Evolutionary conservation across 2,329 filamentous ascomycete species (phyloP).

Genomic region (Penicillium sp.): DNA sequence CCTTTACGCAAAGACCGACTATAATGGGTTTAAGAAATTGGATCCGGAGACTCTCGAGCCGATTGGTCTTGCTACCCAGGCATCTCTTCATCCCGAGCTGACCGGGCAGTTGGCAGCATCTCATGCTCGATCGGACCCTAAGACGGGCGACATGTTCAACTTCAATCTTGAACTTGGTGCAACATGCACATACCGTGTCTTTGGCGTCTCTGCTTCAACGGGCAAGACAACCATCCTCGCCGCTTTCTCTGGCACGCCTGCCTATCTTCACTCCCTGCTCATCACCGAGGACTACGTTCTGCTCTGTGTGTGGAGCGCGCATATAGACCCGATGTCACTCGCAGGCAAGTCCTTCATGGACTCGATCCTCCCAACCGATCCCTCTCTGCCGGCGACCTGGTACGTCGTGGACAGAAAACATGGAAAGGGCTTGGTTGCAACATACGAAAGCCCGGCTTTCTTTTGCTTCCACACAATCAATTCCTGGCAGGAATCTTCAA

Average conservation of each 20-base stretch:
- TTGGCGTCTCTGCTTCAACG: constrained; percentile 66
- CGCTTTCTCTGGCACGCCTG: constrained; percentile 62
- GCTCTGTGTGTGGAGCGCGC: constrained; percentile 73
- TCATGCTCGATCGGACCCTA: constrained; percentile 73
- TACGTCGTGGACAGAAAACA: constrained; percentile 72
- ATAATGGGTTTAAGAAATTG: constrained; percentile 63
- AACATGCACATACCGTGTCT: constrained; percentile 69
- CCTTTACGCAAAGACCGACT: constrained; percentile 67
- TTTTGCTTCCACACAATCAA: constrained; percentile 86
- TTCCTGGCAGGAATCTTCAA: constrained; percentile 68
- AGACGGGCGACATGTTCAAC: constrained; percentile 78
- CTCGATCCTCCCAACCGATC: constrained; percentile 68
- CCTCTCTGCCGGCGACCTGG: constrained; percentile 67
- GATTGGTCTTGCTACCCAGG: constrained; percentile 66
- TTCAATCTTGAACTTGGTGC: constrained; percentile 74
- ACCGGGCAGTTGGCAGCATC: constrained; percentile 71
- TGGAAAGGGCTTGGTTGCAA: constrained; percentile 70
- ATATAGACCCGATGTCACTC: constrained; percentile 57
- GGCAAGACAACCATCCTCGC: constrained; percentile 75
- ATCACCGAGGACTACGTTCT: constrained; percentile 73
- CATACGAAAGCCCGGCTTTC: constrained; percentile 69
- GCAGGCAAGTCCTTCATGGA: constrained; percentile 58
- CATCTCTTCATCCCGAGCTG: constrained; percentile 69
- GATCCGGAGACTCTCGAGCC: constrained; percentile 76
- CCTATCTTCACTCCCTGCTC: constrained; percentile 86